Evolutionary conservation across 139 green algal species (phyloP), one percentile per base, ranked within the genome.

Genomic region (Astrephomene gubernaculifera): DNA sequence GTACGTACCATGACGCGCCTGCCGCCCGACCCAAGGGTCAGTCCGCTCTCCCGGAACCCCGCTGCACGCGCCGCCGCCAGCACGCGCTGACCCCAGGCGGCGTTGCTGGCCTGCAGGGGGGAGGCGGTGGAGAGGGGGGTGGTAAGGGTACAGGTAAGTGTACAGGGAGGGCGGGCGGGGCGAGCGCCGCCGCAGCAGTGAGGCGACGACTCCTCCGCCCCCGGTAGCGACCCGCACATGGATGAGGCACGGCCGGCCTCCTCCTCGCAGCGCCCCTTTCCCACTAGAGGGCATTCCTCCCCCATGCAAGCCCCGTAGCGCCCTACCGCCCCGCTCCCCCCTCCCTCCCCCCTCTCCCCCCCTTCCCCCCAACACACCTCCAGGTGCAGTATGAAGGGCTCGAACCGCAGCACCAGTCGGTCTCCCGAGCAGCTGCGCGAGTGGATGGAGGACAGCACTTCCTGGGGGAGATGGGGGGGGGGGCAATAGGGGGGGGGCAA

Each of bases 311-410:
- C n/a, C n/a, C n/a, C n/a, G n/a, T n/a, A n/a, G n/a, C n/a, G n/a
- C n/a, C n/a, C n/a, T n/a, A n/a, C 31, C 60, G 6, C 4, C 63
- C 63, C 63, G 19, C 63, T 25, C 63, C 25, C n/a, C 33, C 63
- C 63, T 74, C 67, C 36, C 67, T n/a, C 69, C 69, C 39, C 27
- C 69, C 69, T 52, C 38, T n/a, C 38, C 38, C 29, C 33, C 69
- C 65, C 65, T 43, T 1, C 49, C 79, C 84, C 61, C 38, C 90
- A 61, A 22, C 81, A 70, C 41, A 71, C 57, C 87, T 97, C 94
- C 61, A 92, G 88, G 24, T 89, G 75, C 81, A 97, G 83, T 53
- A 97, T 96, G 90, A 97, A 97, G 12, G 94, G 94, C 87, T 97
- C 95, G 71, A 96, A 97, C 0, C 94, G 79, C 17, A 97, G 87